Evolutionary conservation across 805 yeast genomes (phyloP).

Genomic region (Yamadazyma takamatsuzukensis): DNA sequence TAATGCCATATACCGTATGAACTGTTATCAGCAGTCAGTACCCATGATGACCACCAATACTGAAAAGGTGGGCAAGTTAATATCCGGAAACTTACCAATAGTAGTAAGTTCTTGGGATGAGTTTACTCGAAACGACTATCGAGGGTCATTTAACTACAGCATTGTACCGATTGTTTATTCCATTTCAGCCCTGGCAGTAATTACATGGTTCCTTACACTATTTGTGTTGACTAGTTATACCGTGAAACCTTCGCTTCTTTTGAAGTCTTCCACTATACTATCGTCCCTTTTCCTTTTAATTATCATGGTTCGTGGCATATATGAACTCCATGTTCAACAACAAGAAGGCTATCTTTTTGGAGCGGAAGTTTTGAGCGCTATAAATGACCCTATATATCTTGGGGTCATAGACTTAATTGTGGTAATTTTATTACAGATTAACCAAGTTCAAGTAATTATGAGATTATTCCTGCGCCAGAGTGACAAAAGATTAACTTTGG

Average conservation of each 20-base stretch:
- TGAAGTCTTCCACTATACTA: constrained; percentile 47
- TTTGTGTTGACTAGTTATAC: constrained; percentile 64
- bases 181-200: constrained; percentile 60
- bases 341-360: constrained; percentile 40
- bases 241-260: constrained; percentile 53
- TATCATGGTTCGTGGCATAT: constrained; percentile 46
- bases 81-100: constrained; percentile 37
- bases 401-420: constrained; percentile 57
- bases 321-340: constrained; percentile 47
- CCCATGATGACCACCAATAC: constrained; percentile 40
- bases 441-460: constrained; percentile 71
- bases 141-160: constrained; percentile 50
- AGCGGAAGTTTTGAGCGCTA: constrained; percentile 37
- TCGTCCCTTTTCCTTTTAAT: constrained; percentile 55
- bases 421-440: constrained; percentile 54
- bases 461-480: constrained; percentile 62
- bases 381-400: constrained; percentile 45
- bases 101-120: constrained; percentile 47
- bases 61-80: constrained; percentile 25
- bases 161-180: constrained; percentile 62
- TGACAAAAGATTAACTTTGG: constrained; percentile 62
- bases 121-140: constrained; percentile 29
- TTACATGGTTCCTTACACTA: constrained; percentile 59
- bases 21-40: constrained; percentile 25
- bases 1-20: constrained; percentile 24